Percentiles rank a stretch among this genome's conserved stretches.
phyloP scores from a whole-genome alignment of 208 protist species.

The Crithidia brevicula region DNA sequence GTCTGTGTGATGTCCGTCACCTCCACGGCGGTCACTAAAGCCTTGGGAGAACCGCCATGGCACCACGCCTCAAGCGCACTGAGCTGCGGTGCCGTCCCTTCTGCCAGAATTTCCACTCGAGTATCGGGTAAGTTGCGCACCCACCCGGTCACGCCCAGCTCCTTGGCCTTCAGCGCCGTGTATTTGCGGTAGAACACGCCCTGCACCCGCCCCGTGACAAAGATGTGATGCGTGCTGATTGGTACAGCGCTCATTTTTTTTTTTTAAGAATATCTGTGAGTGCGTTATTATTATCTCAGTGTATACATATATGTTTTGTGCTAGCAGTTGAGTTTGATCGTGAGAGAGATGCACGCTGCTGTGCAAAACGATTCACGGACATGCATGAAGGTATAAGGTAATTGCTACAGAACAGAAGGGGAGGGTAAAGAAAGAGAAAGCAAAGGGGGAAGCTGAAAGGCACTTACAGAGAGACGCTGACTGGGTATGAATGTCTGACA shows the following conservation, averaged over 20 bases:
- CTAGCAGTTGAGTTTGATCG: too few species aligned
- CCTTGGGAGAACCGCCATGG: slow-evolving; percentile 75
- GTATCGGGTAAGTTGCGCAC: slow-evolving; percentile 82
- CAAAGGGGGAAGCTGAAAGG: background rate
- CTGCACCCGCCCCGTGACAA: slow-evolving; percentile 85
- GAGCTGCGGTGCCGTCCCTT: slow-evolving; percentile 57
- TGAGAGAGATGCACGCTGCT: too few species aligned
- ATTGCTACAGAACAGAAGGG: background rate
- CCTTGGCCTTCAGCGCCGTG: slow-evolving; percentile 48
- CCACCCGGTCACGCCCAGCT: slow-evolving; percentile 74
- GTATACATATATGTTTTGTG: too few species aligned
- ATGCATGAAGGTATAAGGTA: too few species aligned
- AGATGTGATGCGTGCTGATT: slow-evolving; percentile 47
- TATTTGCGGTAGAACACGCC: slow-evolving; percentile 92
- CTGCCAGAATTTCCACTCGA: slow-evolving; percentile 75
- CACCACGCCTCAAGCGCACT: slow-evolving; percentile 71
- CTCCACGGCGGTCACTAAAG: slow-evolving; percentile 41
- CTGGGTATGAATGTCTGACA: too few species aligned
- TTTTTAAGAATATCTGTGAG: background rate
- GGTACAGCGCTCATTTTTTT: background rate
- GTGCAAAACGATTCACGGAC: background rate
- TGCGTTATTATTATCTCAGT: too few species aligned
- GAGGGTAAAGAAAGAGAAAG: slow-evolving; percentile 12
- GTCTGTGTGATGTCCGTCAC: slow-evolving; percentile 16
- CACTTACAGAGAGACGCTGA: too few species aligned